These are phyloP conservation scores for Botryotinia narcissicola DNA, from an alignment of 2,329 filamentous ascomycete species.

Conservation along the genomic window DNA sequence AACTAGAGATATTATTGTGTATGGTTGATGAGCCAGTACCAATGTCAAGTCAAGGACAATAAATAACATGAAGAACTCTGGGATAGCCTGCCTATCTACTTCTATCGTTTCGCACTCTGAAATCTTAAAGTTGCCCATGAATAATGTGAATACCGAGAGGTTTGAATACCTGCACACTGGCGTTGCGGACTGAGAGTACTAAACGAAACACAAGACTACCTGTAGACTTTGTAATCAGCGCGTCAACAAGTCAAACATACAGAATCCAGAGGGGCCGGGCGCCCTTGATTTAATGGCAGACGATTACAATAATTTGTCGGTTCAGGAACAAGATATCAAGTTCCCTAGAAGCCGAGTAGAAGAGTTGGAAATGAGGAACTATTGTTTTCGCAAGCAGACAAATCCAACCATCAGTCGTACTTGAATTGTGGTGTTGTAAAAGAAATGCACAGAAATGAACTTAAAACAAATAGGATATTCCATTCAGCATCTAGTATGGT, in stretches of 20 bases:
- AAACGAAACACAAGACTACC: not conserved
- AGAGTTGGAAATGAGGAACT: not conserved
- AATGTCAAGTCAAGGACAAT: not conserved
- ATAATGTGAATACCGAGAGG: not conserved
- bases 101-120: not conserved
- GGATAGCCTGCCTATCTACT: not conserved
- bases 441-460: not conserved
- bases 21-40: not conserved
- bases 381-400: not conserved
- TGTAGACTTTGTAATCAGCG: not conserved
- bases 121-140: not conserved
- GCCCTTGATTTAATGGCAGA: not conserved
- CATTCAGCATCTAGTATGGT: not conserved
- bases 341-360: not conserved
- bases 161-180: not conserved
- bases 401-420: not conserved
- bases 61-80: not conserved
- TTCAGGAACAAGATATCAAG: not conserved
- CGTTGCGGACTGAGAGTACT: not conserved
- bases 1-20: not conserved
- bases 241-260: not conserved
- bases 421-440: not conserved
- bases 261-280: accelerated
- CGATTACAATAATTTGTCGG: too few relatives aligned
- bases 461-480: not conserved